These are phyloP conservation scores for Lodderomyces parapsilosis DNA, from an alignment of 1,139 yeast genomes.

Conservation along the genomic window DNA sequence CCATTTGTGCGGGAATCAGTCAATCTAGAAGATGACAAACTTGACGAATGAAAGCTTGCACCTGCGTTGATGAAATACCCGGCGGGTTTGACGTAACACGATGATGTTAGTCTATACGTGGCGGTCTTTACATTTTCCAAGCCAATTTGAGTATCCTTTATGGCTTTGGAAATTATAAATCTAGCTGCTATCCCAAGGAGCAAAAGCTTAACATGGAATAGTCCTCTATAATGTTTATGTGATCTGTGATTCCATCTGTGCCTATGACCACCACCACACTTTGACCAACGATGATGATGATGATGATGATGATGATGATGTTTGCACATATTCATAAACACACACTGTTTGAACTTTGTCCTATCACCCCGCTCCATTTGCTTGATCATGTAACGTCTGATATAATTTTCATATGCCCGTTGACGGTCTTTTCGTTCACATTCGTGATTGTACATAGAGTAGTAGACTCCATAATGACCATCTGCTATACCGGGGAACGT, in stretches of 20 bases:
- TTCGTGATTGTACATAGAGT: slow-evolving; percentile 42
- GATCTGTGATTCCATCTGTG: slow-evolving; percentile 4
- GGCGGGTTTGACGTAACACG: slow-evolving; percentile 10
- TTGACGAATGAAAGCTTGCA: neutral
- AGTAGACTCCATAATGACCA: slow-evolving; percentile 49
- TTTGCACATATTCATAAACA: slow-evolving; percentile 1
- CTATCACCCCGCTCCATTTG: slow-evolving; percentile 14
- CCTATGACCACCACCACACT: neutral
- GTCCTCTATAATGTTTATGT: slow-evolving; percentile 3
- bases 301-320: slow-evolving; percentile 2
- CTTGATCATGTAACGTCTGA: slow-evolving; percentile 11
- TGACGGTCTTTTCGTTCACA: slow-evolving; percentile 14
- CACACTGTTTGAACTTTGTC: slow-evolving; percentile 6
- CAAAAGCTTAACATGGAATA: slow-evolving; percentile 11
- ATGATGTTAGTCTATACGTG: slow-evolving; percentile 8
- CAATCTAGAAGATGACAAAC: neutral
- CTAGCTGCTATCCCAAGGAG: slow-evolving; percentile 14
- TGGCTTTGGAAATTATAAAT: slow-evolving; percentile 13
- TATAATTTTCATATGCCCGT: slow-evolving; percentile 11
- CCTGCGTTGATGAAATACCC: slow-evolving; percentile 1
- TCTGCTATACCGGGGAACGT: slow-evolving; percentile 32
- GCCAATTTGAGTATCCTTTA: slow-evolving; percentile 11
- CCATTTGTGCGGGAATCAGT: neutral
- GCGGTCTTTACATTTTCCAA: slow-evolving; percentile 12
- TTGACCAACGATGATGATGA: slow-evolving; percentile 2